Evolutionary conservation across 805 yeast species (phyloP), one percentile per base, ranked within the genome.

Genomic region (Citeromyces nyonsensis): DNA sequence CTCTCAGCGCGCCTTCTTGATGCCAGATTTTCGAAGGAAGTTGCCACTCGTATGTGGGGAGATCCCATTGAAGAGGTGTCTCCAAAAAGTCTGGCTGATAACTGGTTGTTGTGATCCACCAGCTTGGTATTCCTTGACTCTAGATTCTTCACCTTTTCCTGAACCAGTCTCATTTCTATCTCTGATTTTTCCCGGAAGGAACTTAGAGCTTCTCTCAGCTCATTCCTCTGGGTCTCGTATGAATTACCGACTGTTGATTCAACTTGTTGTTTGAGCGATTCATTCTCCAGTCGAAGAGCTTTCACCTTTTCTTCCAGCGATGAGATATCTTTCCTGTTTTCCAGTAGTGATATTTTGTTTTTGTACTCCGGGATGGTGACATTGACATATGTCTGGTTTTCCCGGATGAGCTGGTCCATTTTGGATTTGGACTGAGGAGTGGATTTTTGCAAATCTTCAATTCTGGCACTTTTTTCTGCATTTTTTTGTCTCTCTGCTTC

Each of bases 261-360:
- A 12, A 28, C 3, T 11, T 28, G 26, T 15, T 12, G 18, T 10
- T 25, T 20, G 10, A 33, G 24, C 33, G 79, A 52, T 25, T 61
- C 63, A 47, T 69, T 76, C 38, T 75, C 84, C 11, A 59, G 46
- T 44, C 69, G 74, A 49, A 61, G 78, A 41, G 68, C 67, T n/a
- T 66, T 75, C 36, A 84, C 82, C 48, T 83, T 85, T 31, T 69
- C 76, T 14, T 75, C 72, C 33, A 31, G 14, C 15, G 15, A 13
- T 10, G 10, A 8, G 18, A 24, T 9, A 10, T 33, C 35, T 3
- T 12, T 20, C 8, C 15, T 20, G 15, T 11, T 12, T 7, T 10
- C n/a, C 25, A 11, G 14, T 6, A 18, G 7, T 5, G 22, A 18
- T 5, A 62, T 38, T 36, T 56, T 57, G 38, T 61, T 61, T 40